Base-by-base conservation (phyloP, 192 early-diverging fungal species). In the Entomortierella parvispora region DNA sequence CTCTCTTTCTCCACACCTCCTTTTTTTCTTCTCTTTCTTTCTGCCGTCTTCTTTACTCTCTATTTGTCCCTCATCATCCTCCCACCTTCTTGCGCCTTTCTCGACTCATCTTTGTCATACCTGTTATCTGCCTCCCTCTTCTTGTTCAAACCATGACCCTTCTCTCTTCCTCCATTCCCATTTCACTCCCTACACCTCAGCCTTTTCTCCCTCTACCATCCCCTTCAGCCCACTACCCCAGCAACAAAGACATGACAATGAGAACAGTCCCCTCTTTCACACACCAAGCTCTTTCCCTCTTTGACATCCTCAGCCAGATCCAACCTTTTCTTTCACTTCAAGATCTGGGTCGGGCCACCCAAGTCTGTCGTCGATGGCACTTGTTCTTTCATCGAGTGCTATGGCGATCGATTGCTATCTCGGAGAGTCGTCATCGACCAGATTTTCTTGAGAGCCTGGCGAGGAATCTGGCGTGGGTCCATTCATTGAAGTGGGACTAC, bases 261-360 rank as follows among this genome's bases (percentile, higher is more conserved):
- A 40, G 12, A 12, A 40, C 37, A 40, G n/a, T n/a, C n/a, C 49
- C 49, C 6, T 9, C 54, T 26, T n/a, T 33, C 31, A 56, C 59
- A 49, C 22, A 49, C 26, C 29, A 42, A n/a, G 43, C 49, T 22
- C 34, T 52, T 23, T 31, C 3, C 8, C 23, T 55, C 54, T n/a
- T 32, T 32, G 64, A 66, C 11, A 66, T 66, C 54, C 64, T 66
- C 20, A 2, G 47, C 29, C 54, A 46, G 51, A 56, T 66, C n/a
- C 26, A 52, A n/a, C 31, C 64, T 0, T 46, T 66, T 32, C 54
- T 57, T 28, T 46, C 64, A 12, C 4, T 6, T 2, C 25, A 33
- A 20, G 56, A 59, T 25, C 56, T 68, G 20, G 47, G 47, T 37
- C 14, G 54, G 45, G 58, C 54, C 46, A 59, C 66, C 3, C 47